Conservation (phyloP, 345 rosid species). For the Citrus trifoliata region DNA sequence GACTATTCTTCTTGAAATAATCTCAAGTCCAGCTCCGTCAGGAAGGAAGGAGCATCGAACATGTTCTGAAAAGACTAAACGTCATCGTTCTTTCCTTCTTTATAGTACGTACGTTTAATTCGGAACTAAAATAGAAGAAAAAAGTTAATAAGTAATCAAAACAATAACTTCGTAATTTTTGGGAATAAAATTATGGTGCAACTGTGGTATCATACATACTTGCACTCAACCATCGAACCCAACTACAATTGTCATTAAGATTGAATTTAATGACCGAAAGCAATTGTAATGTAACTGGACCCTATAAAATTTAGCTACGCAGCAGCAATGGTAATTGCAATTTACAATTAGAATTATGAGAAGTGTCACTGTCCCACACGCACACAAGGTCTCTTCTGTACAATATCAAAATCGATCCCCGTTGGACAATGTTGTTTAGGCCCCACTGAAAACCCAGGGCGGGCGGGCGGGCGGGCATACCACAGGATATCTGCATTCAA, state of each 20-base stretch:
- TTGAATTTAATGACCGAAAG: too few relatives aligned
- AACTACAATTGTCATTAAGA: too few relatives aligned
- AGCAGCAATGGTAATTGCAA: background rate
- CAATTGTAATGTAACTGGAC: too few relatives aligned
- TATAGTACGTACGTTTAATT: background rate
- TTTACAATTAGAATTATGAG: background rate
- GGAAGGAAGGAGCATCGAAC: background rate
- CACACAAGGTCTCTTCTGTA: background rate
- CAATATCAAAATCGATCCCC: background rate
- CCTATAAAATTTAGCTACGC: background rate
- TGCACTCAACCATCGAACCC: too few relatives aligned
- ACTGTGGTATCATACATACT: too few relatives aligned
- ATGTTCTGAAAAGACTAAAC: background rate
- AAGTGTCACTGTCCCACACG: background rate
- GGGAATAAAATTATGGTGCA: background rate
- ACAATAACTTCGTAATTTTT: background rate
- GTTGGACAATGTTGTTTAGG: background rate
- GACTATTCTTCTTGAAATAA: background rate
- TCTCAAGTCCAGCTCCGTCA: background rate
- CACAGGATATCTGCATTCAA: too few relatives aligned
- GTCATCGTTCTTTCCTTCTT: background rate
- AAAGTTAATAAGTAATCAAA: background rate
- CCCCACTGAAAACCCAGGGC: background rate
- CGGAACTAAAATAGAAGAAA: background rate
- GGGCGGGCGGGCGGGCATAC: too few relatives aligned